Conservation (phyloP, 1,284 basidiomycete species). For the Sparassis latifolia region DNA sequence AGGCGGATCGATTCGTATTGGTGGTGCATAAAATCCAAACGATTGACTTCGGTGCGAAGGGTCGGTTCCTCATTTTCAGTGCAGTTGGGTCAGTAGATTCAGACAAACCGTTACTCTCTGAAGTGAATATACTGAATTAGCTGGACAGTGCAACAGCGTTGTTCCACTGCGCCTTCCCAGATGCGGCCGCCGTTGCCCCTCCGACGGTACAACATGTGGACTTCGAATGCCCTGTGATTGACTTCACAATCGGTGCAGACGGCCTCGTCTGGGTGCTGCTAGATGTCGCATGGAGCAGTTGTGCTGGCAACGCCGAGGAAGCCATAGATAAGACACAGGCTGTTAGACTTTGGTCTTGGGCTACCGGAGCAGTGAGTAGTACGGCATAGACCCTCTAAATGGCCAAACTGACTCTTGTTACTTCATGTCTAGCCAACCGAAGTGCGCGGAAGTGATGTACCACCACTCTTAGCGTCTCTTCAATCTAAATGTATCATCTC, state of each 20-base stretch:
- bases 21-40: conserved; percentile 49
- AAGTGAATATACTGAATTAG: conserved; percentile 1
- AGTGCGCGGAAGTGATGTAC: conserved; percentile 4
- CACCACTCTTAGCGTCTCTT: conserved; percentile 29
- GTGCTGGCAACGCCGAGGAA: too few species aligned
- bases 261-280: conserved; percentile 42
- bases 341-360: conserved; percentile 14
- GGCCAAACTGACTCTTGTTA: too few species aligned
- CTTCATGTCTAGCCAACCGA: not conserved
- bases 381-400: not conserved
- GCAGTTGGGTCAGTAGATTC: conserved; percentile 52
- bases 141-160: conserved; percentile 57
- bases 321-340: not conserved
- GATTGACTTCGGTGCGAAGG: conserved; percentile 25
- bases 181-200: conserved; percentile 15
- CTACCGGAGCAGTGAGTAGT: conserved; percentile 13
- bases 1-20: conserved; percentile 32
- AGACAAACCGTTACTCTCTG: not conserved
- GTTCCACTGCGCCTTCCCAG: conserved; percentile 43
- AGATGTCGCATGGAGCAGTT: conserved; percentile 30
- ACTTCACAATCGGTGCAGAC: conserved; percentile 42
- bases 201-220: conserved; percentile 37
- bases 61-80: conserved; percentile 51
- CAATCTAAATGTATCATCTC: conserved; percentile 33
- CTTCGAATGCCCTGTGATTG: conserved; percentile 51